Conservation (phyloP, 2,329 filamentous ascomycete species). For the Cercospora sp. region DNA sequence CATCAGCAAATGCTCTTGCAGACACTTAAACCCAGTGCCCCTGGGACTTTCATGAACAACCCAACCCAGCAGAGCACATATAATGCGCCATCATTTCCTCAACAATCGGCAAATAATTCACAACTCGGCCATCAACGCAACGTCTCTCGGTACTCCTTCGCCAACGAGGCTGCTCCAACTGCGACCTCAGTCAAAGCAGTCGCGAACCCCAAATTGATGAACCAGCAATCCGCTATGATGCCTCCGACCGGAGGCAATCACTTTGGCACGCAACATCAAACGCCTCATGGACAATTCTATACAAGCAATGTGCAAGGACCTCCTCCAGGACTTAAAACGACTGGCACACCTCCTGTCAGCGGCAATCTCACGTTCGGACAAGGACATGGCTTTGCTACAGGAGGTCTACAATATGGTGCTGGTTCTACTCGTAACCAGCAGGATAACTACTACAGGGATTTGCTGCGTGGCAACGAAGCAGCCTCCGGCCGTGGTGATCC, state of each 20-base stretch:
- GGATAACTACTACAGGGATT: conserved; percentile 29
- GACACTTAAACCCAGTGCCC: conserved; percentile 50
- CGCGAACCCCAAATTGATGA: conserved; percentile 78
- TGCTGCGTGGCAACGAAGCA: conserved; percentile 28
- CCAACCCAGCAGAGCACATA: conserved; percentile 49
- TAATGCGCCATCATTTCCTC: conserved; percentile 38
- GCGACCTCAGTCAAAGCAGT: conserved; percentile 70
- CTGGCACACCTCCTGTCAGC: conserved; percentile 83
- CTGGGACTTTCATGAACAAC: conserved; percentile 48
- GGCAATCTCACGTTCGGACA: conserved; percentile 85
- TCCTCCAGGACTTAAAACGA: conserved; percentile 91
- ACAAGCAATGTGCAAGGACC: conserved; percentile 84
- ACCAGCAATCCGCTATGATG: conserved; percentile 86
- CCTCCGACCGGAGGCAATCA: conserved; percentile 50
- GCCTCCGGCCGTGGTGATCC: conserved; percentile 26
- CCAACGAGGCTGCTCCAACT: conserved; percentile 67
- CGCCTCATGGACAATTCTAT: conserved; percentile 70
- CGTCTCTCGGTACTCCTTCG: conserved; percentile 84
- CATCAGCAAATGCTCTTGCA: conserved; percentile 68
- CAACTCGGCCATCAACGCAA: conserved; percentile 72
- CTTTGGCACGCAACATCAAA: conserved; percentile 57
- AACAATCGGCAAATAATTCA: conserved; percentile 22
- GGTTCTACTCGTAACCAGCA: conserved; percentile 47
- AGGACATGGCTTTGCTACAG: conserved; percentile 76
- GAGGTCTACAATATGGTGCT: conserved; percentile 62